These are phyloP conservation scores for Backusella westeae DNA, from an alignment of 192 early-diverging fungal genomes.

Conservation along the genomic window DNA sequence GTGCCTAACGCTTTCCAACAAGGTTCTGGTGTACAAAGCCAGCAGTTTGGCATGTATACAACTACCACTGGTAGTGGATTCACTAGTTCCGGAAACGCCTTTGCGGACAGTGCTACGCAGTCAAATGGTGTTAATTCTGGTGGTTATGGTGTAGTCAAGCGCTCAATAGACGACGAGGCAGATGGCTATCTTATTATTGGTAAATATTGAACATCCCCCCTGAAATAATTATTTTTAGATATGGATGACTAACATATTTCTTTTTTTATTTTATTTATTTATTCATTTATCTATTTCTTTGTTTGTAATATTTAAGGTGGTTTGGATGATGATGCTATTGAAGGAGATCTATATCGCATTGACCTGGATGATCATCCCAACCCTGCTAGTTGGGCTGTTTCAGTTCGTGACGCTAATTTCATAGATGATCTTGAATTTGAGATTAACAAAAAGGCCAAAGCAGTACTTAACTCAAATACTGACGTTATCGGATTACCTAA, in stretches of 20 bases:
- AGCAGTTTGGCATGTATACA: conserved; percentile 33
- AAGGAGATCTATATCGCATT: conserved; percentile 19
- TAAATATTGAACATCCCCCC: neutral
- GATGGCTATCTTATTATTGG: conserved; percentile 35
- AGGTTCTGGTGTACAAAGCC: conserved; percentile 22
- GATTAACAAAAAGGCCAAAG: conserved; percentile 22
- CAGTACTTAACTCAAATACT: conserved; percentile 30
- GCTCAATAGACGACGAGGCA: conserved; percentile 11
- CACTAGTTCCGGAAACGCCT: neutral
- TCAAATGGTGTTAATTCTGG: conserved; percentile 7
- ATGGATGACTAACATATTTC: neutral
- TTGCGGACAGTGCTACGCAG: neutral
- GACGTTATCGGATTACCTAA: conserved; percentile 29
- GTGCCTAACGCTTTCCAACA: conserved; percentile 24
- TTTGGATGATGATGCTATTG: conserved; percentile 25
- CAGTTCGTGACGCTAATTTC: conserved; percentile 22
- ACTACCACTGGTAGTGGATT: conserved; percentile 1
- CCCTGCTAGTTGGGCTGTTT: conserved; percentile 26
- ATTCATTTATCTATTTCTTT: neutral
- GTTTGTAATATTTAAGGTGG: conserved; percentile 21
- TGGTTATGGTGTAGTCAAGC: conserved; percentile 1
- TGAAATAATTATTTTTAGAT: conserved; percentile 5
- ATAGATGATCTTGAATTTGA: conserved; percentile 15
- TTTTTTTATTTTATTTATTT: neutral
- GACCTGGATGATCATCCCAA: neutral